Percentiles rank a stretch among this genome's conserved stretches.
phyloP scores from a whole-genome alignment of 2,329 filamentous ascomycete genomes.

The Coniochaeta sp. region DNA sequence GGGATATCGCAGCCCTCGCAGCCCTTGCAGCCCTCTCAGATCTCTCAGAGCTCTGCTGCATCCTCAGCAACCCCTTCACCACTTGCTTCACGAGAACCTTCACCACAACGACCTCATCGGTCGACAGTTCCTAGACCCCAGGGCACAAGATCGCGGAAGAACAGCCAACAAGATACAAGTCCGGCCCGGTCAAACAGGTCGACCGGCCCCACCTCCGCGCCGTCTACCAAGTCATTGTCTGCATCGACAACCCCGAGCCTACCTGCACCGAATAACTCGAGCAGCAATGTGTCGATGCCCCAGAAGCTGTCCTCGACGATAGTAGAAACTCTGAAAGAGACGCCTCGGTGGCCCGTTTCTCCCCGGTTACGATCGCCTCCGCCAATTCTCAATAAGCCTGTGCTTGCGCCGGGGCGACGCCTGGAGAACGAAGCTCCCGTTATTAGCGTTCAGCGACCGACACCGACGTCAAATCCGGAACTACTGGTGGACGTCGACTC shows the following conservation, averaged over 20 bases:
- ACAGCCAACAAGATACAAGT: constrained; percentile 57
- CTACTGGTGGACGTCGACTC: constrained; percentile 41
- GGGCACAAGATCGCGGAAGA: constrained; percentile 53
- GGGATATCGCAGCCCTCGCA: constrained; percentile 9
- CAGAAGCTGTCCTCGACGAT: constrained; percentile 49
- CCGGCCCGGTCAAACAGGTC: constrained; percentile 46
- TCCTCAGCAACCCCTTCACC: constrained; percentile 23
- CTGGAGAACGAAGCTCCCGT: constrained; percentile 42
- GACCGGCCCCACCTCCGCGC: constrained; percentile 51
- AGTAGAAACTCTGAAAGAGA: constrained; percentile 41
- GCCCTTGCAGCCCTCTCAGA: too few relatives aligned
- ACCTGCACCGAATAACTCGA: constrained; percentile 52
- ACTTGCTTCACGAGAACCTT: constrained; percentile 35
- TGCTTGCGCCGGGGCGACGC: constrained; percentile 35
- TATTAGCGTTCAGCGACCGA: constrained; percentile 46
- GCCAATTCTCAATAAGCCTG: constrained; percentile 44
- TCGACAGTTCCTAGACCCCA: constrained; percentile 16
- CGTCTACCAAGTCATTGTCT: constrained; percentile 61
- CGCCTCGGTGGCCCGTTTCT: constrained; percentile 69
- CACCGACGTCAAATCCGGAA: constrained; percentile 33
- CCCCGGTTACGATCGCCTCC: constrained; percentile 73
- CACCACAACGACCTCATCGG: constrained; percentile 33
- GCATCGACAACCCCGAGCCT: constrained; percentile 59
- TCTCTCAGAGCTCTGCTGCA: constrained; percentile 17
- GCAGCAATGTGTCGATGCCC: constrained; percentile 54